Evolutionary conservation across 345 rosid genomes (phyloP).

Genomic region (Pugionium dolabratum): DNA sequence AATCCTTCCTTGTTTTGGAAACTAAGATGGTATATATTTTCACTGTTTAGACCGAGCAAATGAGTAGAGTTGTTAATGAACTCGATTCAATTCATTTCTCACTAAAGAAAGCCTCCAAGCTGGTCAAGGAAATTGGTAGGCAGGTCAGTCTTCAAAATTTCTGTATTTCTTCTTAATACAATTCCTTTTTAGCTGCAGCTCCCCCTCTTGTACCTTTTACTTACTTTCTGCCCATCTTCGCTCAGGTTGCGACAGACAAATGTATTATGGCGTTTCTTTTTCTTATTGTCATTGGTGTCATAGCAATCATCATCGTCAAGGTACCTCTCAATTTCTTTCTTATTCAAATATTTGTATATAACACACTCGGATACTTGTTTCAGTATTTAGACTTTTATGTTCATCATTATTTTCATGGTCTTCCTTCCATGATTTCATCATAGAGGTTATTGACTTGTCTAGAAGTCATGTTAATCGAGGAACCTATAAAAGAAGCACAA

Average conservation of each 20-base stretch:
- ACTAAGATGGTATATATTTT: slow-evolving; percentile 32
- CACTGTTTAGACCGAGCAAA: slow-evolving; percentile 82
- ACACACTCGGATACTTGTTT: not conserved
- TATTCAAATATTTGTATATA: slow-evolving; percentile 1
- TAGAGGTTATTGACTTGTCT: not conserved
- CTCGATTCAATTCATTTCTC: slow-evolving; percentile 97
- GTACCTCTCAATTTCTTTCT: slow-evolving; percentile 41
- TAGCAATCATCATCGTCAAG: slow-evolving; percentile 89
- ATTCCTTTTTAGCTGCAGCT: not conserved
- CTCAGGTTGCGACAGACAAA: slow-evolving; percentile 89
- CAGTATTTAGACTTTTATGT: not conserved
- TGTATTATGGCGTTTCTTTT: slow-evolving; percentile 82
- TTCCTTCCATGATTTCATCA: not conserved
- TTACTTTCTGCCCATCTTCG: slow-evolving; percentile 30
- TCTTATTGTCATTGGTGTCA: slow-evolving; percentile 78
- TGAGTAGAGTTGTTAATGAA: slow-evolving; percentile 96
- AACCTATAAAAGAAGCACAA: not conserved
- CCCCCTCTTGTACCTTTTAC: slow-evolving; percentile 20
- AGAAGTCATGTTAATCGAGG: not conserved
- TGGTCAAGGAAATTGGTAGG: slow-evolving; percentile 97
- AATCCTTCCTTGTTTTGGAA: not conserved
- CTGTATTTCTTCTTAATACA: slow-evolving; percentile 28
- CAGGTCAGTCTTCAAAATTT: slow-evolving; percentile 68
- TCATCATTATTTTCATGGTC: not conserved
- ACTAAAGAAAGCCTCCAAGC: slow-evolving; percentile 83